These are phyloP conservation scores for Letharia lupina DNA, from an alignment of 495 filamentous ascomycete genomes.

Conservation along the genomic window DNA sequence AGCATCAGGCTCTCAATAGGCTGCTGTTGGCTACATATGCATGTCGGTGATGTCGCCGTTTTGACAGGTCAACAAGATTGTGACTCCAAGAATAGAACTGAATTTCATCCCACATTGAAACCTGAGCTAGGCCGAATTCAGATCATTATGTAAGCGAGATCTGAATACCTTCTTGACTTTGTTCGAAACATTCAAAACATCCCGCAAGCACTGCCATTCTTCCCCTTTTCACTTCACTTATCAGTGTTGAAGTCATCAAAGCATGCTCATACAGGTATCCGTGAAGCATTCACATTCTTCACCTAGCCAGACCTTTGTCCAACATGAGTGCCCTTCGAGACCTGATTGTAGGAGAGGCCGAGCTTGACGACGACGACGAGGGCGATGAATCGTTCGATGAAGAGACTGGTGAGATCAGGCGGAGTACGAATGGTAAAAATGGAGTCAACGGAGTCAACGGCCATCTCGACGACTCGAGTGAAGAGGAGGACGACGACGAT, in stretches of 20 bases:
- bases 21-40: background rate
- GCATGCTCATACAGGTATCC: background rate
- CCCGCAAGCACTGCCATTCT: background rate
- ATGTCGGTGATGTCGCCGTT: background rate
- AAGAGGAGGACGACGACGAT: conserved; percentile 95
- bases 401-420: conserved; percentile 57
- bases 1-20: background rate
- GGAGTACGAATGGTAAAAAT: conserved; percentile 35
- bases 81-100: background rate
- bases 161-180: background rate
- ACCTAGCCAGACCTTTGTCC: background rate
- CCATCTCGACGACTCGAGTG: conserved; percentile 71
- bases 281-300: background rate
- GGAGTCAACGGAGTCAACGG: conserved; percentile 38
- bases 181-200: background rate
- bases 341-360: conserved; percentile 74
- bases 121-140: background rate
- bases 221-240: background rate
- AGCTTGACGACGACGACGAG: conserved; percentile 83
- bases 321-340: conserved; percentile 63
- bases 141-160: conserved; percentile 1
- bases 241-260: background rate
- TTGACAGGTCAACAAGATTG: background rate
- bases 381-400: conserved; percentile 84
- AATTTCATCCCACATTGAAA: conserved; percentile 2